Evolutionary conservation across 805 yeast species (phyloP).

Genomic region (Hemisphaericaspora nanyangensis): DNA sequence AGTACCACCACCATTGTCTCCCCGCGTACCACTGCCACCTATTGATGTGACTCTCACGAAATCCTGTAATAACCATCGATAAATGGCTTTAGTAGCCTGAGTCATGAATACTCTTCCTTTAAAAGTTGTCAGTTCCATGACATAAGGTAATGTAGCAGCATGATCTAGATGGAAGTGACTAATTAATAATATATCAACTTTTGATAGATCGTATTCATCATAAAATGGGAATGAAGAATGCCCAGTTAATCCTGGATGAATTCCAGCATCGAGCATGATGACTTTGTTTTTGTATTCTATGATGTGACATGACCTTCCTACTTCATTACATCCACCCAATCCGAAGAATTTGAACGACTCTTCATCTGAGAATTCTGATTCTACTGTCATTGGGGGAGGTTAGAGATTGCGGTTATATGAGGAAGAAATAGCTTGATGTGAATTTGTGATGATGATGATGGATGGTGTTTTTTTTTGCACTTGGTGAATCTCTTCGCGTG

Average conservation of each 20-base stretch:
- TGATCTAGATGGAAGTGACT: slow-evolving; percentile 97
- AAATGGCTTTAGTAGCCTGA: slow-evolving; percentile 97
- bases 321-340: slow-evolving; percentile 98
- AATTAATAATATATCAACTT: slow-evolving; percentile 79
- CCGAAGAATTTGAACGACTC: slow-evolving; percentile 67
- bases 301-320: slow-evolving; percentile 94
- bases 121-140: slow-evolving; percentile 94
- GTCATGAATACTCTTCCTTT: slow-evolving; percentile 98
- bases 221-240: slow-evolving; percentile 89
- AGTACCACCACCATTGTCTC: slow-evolving; percentile 41
- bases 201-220: slow-evolving; percentile 89
- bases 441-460: neutral
- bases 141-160: slow-evolving; percentile 96
- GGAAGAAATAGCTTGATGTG: neutral
- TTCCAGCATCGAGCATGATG: slow-evolving; percentile 96
- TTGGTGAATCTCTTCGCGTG: too few relatives aligned
- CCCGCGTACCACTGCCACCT: slow-evolving; percentile 46
- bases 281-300: slow-evolving; percentile 90
- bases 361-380: slow-evolving; percentile 22
- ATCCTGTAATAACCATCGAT: slow-evolving; percentile 91
- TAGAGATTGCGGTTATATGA: neutral
- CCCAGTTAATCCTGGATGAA: slow-evolving; percentile 93
- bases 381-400: slow-evolving; percentile 11
- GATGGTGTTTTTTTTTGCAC: too few relatives aligned
- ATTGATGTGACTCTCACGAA: slow-evolving; percentile 84